Base-by-base conservation (phyloP, 2,329 filamentous ascomycete genomes). In the Penicillium sp. region DNA sequence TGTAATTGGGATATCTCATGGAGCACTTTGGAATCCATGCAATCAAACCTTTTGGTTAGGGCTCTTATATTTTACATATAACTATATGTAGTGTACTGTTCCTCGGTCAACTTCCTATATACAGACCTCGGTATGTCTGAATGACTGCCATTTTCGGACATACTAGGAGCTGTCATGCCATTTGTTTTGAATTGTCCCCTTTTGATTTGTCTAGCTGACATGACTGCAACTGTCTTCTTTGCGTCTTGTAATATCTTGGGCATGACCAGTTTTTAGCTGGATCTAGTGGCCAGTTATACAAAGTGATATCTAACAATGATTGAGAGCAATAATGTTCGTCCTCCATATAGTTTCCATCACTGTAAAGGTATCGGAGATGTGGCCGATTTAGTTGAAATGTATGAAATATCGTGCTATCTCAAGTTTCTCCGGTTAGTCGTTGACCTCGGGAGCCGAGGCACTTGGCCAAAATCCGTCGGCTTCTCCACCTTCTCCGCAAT, bases 401-500 rank as follows among this genome's bases (percentile, higher is more conserved):
- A 6, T 44, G 41, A 44, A 27, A 23, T 23, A 23, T 23, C 5
- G 3, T 21, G 5, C 9, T 15, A 27, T 43, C 40, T 27, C 23
- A 23, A 5, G 23, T 23, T 23, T 23, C 25, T 19, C 45, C 46
- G 47, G 50, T 25, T 38, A 54, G 23, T 39, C 19, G 31, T 50
- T 58, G 62, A 11, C 36, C 36, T 38, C 36, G 34, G 34, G 34
- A 55, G 63, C 68, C 65, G 66, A 70, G 69, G 69, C 68, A 16
- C 15, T 10, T 36, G n/a, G n/a, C n/a, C 31, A 69, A 63, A 67
- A 57, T 25, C 49, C 51, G 39, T 66, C 68, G 68, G 68, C 67
- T 69, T 70, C 68, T 69, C 68, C 68, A 68, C 34, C 34, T 59
- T 58, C 61, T 69, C 67, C 67, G 67, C 67, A 68, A 58, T 65